Evolutionary conservation across 768 basidiomycete species (phyloP).

Genomic region (Hebeloma cylindrosporum): DNA sequence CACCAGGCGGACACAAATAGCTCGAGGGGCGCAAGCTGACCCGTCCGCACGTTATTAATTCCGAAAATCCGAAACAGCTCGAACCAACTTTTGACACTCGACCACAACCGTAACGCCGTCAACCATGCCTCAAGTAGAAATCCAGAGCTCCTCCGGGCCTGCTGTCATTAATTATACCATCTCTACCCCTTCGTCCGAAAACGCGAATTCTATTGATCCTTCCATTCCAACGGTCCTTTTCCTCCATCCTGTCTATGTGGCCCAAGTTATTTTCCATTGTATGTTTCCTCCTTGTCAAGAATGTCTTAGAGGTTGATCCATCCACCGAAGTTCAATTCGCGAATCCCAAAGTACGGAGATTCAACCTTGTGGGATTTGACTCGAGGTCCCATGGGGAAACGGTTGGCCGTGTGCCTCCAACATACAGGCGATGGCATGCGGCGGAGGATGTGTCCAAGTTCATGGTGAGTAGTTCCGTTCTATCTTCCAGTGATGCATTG

Average conservation of each 20-base stretch:
- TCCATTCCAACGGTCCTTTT: slow-evolving; percentile 35
- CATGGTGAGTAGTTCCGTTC: slow-evolving; percentile 28
- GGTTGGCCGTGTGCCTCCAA: slow-evolving; percentile 22
- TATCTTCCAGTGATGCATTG: background rate
- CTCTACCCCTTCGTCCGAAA: slow-evolving; percentile 32
- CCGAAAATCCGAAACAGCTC: too few species aligned
- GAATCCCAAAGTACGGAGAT: slow-evolving; percentile 33
- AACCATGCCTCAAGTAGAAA: slow-evolving; percentile 32
- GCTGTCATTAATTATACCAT: slow-evolving; percentile 36
- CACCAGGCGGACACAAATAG: too few species aligned
- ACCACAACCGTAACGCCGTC: background rate
- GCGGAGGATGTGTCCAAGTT: slow-evolving; percentile 36
- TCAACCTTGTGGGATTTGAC: slow-evolving; percentile 38
- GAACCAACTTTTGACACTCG: background rate
- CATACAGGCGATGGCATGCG: slow-evolving; percentile 28
- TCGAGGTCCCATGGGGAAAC: slow-evolving; percentile 34
- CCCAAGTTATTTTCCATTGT: slow-evolving; percentile 34
- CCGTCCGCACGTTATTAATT: too few species aligned
- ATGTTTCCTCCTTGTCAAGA: slow-evolving; percentile 8
- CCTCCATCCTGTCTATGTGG: slow-evolving; percentile 36
- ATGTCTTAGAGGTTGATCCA: background rate
- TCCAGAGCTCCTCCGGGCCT: slow-evolving; percentile 29
- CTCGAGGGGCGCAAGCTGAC: too few species aligned
- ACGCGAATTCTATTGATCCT: slow-evolving; percentile 29
- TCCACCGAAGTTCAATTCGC: slow-evolving; percentile 32